Evolutionary conservation across 495 filamentous ascomycete species (phyloP).

Genomic region (Penicillium herquei): DNA sequence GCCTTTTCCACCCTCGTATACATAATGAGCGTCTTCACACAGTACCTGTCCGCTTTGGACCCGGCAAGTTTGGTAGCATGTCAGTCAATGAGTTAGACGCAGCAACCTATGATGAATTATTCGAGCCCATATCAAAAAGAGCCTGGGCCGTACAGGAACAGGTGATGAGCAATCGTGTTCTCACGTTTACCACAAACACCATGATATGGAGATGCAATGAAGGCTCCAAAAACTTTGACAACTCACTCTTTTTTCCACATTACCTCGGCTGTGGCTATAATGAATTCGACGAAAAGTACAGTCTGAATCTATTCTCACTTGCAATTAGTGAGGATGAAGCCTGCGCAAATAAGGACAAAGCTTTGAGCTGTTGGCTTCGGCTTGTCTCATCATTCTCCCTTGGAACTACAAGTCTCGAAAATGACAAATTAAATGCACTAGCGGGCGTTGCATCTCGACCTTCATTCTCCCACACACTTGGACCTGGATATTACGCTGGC

Average conservation of each 20-base stretch:
- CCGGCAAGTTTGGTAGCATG: not conserved
- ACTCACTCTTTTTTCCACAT: not conserved
- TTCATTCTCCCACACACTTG: not conserved
- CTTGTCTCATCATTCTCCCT: not conserved
- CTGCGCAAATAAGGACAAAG: not conserved
- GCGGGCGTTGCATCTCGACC: not conserved
- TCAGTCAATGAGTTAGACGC: not conserved
- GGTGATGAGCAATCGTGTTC: not conserved
- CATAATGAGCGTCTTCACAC: not conserved
- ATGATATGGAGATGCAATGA: not conserved
- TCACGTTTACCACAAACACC: not conserved
- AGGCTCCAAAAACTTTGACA: not conserved
- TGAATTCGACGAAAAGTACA: not conserved
- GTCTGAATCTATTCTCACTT: not conserved
- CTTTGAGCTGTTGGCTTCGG: not conserved
- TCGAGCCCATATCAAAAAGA: not conserved
- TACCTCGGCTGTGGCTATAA: not conserved
- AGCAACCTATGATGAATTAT: not conserved
- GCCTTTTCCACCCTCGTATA: not conserved
- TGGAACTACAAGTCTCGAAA: not conserved
- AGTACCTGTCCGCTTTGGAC: not conserved
- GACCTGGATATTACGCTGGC: not conserved
- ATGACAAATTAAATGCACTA: not conserved
- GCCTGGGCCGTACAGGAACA: not conserved
- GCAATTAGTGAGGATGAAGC: not conserved